These are phyloP conservation scores for Acidiella bohemica DNA, from an alignment of 495 filamentous ascomycete genomes.

Conservation along the genomic window DNA sequence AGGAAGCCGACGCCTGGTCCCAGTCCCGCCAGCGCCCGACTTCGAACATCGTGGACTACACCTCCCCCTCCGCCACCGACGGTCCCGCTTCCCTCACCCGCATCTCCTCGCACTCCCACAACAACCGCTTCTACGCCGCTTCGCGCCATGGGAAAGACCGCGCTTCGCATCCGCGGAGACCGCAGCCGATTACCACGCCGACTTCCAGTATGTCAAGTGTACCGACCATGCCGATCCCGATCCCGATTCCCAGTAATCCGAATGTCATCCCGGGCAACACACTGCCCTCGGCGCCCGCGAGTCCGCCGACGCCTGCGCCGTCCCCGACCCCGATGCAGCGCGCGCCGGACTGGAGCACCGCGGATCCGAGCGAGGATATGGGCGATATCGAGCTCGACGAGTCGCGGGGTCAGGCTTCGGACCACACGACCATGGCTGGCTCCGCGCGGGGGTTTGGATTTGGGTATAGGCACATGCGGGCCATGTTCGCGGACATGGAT, in stretches of 20 bases:
- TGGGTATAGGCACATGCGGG: slow-evolving; percentile 38
- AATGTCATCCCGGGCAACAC: slow-evolving; percentile 39
- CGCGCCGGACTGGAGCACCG: slow-evolving; percentile 44
- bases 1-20: no score
- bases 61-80: slow-evolving; percentile 7
- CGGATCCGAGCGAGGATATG: slow-evolving; percentile 44
- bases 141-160: slow-evolving; percentile 12
- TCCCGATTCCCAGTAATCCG: slow-evolving; percentile 13
- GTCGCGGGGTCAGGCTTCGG: background rate
- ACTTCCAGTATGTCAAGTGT: slow-evolving; percentile 6
- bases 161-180: slow-evolving; percentile 2
- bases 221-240: slow-evolving; percentile 16
- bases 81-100: slow-evolving; percentile 8
- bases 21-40: slow-evolving; percentile 1
- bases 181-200: slow-evolving; percentile 13
- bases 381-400: slow-evolving; percentile 22
- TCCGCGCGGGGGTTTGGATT: slow-evolving; percentile 7
- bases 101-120: slow-evolving; percentile 12
- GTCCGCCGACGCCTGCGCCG: slow-evolving; percentile 55
- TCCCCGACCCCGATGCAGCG: slow-evolving; percentile 52
- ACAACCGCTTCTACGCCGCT: slow-evolving; percentile 14
- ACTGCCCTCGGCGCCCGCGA: slow-evolving; percentile 52
- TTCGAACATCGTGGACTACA: slow-evolving; percentile 12
- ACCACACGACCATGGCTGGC: background rate
- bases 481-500: slow-evolving; percentile 42